phyloP scores from a whole-genome alignment of 331 rosid genomes.

The Stylosanthes scabra region DNA sequence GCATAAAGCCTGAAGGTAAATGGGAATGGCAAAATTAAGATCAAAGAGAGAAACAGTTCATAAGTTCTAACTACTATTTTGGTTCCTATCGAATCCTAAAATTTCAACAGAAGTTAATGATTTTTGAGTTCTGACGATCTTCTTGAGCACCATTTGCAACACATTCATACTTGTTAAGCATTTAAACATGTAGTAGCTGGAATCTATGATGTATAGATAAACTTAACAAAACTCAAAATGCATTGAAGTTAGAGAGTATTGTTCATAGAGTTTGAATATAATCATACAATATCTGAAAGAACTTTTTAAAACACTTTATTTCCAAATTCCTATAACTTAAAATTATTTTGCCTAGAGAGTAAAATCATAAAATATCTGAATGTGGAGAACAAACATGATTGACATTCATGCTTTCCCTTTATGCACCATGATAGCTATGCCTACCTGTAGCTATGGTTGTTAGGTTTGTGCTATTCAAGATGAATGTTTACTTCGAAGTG shows the following conservation, averaged over 20 bases:
- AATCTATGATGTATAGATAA: slow-evolving; percentile 5
- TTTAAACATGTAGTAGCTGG: background rate
- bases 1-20: background rate
- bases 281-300: slow-evolving; percentile 11
- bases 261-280: slow-evolving; percentile 2
- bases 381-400: too few relatives aligned
- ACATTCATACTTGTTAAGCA: slow-evolving; percentile 4
- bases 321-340: slow-evolving; percentile 19
- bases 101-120: slow-evolving; percentile 21
- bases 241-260: slow-evolving; percentile 14
- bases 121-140: background rate
- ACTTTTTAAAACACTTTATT: slow-evolving; percentile 1
- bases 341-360: background rate
- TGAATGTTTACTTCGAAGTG: slow-evolving; percentile 2
- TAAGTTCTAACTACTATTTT: slow-evolving; percentile 2
- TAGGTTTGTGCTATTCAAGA: background rate
- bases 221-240: background rate
- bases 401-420: slow-evolving; percentile 10
- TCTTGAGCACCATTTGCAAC: background rate
- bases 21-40: background rate
- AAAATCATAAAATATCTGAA: too few relatives aligned
- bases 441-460: background rate
- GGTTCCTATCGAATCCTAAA: slow-evolving; percentile 11
- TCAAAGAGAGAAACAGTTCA: slow-evolving; percentile 8
- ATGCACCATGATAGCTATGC: background rate